Base-by-base conservation (phyloP, 257 asterid species). In the Salvia hispanica region DNA sequence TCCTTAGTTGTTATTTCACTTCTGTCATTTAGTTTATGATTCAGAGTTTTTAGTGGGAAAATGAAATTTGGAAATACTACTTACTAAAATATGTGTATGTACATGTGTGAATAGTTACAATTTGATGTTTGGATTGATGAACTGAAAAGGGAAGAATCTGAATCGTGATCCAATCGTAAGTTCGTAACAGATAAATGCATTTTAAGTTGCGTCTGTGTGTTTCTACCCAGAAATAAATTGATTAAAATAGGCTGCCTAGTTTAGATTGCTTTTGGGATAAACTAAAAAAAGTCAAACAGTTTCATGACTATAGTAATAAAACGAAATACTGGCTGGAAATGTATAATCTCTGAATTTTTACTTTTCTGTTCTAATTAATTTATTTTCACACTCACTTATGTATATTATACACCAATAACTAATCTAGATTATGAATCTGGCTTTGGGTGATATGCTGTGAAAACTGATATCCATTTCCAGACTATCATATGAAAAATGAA, bases 361-460 rank as follows among this genome's bases (percentile, higher is more conserved):
- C 4, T 33, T 11, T 64, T 47, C 31, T 64, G 58, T 48, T 48
- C 5, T 9, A 15, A 36, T 33, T 16, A 14, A 21, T 54, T 50
- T 36, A 15, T 48, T 63, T 33, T 36, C n/a, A 50, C 45, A 56
- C 15, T 53, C 31, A 25, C 31, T 25, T 25, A 25, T 25, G 31
- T 25, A 25, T 25, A 25, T 25, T 25, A 25, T 25, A 25, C 31
- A 25, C 31, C 31, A 25, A 25, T 25, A 25, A 25, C 31, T 25
- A 25, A 34, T 14, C 37, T 14, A 14, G 34, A 50, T 69, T 13
- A 33, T 45, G 18, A 59, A 57, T 46, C 51, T 58, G 16, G 7
- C 33, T 52, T 66, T n/a, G 59, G 40, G 8, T 69, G 66, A 28
- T 16, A 11, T 50, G n/a, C 13, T 5, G 51, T n/a, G 67, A 25